Evolutionary conservation across 768 basidiomycete species (phyloP).

Genomic region (Termitomyces sp.): DNA sequence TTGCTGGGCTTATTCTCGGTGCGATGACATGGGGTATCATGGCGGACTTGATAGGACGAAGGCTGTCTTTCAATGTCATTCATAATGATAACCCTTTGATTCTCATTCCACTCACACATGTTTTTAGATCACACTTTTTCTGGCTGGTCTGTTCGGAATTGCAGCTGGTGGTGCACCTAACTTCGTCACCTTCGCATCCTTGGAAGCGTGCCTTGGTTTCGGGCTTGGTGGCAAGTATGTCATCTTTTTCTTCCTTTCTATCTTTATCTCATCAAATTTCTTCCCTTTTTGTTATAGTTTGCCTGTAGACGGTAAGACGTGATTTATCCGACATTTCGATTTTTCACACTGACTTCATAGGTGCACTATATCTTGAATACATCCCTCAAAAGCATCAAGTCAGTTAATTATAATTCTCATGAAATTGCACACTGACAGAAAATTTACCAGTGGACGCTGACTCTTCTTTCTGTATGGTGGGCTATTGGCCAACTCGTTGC

Average conservation of each 20-base stretch:
- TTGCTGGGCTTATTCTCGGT: conserved; percentile 43
- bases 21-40: conserved; percentile 44
- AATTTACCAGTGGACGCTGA: conserved; percentile 41
- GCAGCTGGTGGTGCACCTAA: conserved; percentile 41
- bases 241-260: conserved; percentile 12
- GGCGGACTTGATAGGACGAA: conserved; percentile 44
- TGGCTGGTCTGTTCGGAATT: conserved; percentile 45
- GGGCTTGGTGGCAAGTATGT: conserved; percentile 49
- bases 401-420: conserved; percentile 6
- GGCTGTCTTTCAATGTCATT: conserved; percentile 37
- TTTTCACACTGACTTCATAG: conserved; percentile 9
- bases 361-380: conserved; percentile 41
- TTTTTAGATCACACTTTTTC: conserved; percentile 24
- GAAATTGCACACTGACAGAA: neutral
- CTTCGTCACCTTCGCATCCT: conserved; percentile 40
- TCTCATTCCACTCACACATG: neutral
- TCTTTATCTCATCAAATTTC: conserved; percentile 7
- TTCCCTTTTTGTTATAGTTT: conserved; percentile 21
- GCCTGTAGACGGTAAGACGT: conserved; percentile 37
- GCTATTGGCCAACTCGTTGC: conserved; percentile 45
- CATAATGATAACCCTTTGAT: neutral
- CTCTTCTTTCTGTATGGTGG: conserved; percentile 53
- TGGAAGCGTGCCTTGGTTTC: conserved; percentile 43
- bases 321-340: neutral
- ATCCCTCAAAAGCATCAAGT: conserved; percentile 38